Evolutionary conservation across 2,329 filamentous ascomycete genomes (phyloP).

Genomic region (Paraphoma chrysanthemicola): DNA sequence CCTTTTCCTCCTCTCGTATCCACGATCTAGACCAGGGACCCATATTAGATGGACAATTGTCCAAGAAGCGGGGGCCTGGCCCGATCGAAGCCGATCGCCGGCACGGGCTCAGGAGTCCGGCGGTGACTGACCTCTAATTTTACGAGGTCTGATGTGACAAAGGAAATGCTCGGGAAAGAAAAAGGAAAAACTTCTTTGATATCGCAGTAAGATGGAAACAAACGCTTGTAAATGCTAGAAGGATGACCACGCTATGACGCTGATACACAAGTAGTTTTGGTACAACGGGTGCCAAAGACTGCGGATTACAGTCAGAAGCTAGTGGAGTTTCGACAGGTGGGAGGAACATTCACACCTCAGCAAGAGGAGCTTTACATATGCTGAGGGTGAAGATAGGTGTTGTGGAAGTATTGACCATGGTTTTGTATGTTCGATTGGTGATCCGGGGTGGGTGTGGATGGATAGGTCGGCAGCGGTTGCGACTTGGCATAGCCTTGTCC

Average conservation of each 20-base stretch:
- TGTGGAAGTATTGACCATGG: constrained; percentile 44
- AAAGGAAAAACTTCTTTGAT: constrained; percentile 37
- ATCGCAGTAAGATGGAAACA: constrained; percentile 39
- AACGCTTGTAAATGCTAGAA: constrained; percentile 48
- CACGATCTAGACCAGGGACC: constrained; percentile 25
- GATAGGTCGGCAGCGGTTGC: constrained; percentile 37
- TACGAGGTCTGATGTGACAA: constrained; percentile 40
- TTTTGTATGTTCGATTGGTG: constrained; percentile 38
- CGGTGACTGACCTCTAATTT: constrained; percentile 28
- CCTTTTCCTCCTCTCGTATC: constrained; percentile 31
- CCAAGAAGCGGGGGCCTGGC: constrained; percentile 27
- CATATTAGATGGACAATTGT: constrained; percentile 44
- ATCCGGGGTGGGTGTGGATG: constrained; percentile 47
- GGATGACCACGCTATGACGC: constrained; percentile 49
- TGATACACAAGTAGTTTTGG: constrained; percentile 47
- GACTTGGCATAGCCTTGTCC: constrained; percentile 38
- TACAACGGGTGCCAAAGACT: constrained; percentile 39
- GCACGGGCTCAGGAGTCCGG: constrained; percentile 14
- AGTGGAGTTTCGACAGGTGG: constrained; percentile 22
- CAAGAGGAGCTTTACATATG: constrained; percentile 34
- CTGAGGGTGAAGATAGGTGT: constrained; percentile 45
- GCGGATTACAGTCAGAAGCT: constrained; percentile 16
- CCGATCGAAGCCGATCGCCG: constrained; percentile 22
- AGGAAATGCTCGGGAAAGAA: constrained; percentile 44
- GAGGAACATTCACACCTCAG: constrained; percentile 20